Conservation (phyloP, 1,139 yeast species). For the Sugiyamaella novakii region DNA sequence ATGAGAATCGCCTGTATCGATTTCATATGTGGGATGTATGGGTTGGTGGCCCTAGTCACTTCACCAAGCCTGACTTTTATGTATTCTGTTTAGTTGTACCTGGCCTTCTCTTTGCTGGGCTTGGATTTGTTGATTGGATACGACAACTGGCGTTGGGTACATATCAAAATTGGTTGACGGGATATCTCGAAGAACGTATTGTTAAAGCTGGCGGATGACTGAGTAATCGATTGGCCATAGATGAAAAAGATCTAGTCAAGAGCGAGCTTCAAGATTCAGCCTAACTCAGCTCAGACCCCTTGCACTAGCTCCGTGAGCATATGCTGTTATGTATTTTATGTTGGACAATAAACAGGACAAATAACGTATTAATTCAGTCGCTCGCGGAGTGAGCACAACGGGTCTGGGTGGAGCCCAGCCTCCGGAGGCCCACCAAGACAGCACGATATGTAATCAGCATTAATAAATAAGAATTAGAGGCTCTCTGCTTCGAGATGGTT, state of each 20-base stretch:
- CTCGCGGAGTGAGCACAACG: no score
- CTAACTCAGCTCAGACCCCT: neutral
- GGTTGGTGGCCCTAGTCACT: conserved; percentile 5
- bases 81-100: neutral
- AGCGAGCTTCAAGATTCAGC: neutral
- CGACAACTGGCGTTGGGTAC: neutral
- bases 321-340: no score
- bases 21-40: conserved; percentile 4
- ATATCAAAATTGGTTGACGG: neutral
- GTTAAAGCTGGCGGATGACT: neutral
- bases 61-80: neutral
- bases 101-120: neutral
- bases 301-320: no score
- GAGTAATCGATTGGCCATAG: neutral
- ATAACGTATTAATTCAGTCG: no score
- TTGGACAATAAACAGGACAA: no score
- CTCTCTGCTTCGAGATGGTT: conserved; percentile 13
- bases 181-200: neutral
- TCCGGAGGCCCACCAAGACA: neutral
- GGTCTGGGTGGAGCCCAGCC: neutral
- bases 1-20: conserved; percentile 9
- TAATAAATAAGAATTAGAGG: conserved; percentile 11
- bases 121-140: neutral
- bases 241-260: neutral
- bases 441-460: neutral